These are phyloP conservation scores for Thymus mandschuricus DNA, from an alignment of 257 asterid genomes.

Conservation along the genomic window DNA sequence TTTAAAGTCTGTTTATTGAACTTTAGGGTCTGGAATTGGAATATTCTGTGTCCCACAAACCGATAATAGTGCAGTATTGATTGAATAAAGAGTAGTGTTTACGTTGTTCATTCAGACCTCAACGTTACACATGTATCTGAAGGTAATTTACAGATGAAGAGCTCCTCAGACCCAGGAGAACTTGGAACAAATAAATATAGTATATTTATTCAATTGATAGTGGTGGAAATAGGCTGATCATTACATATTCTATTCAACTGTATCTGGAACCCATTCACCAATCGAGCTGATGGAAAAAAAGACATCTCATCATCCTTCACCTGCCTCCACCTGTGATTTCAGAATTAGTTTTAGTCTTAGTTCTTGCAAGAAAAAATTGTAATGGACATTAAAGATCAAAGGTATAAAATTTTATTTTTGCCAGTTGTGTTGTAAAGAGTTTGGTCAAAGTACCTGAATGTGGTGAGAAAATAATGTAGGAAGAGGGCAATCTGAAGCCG, in stretches of 20 bases:
- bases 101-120: conserved; percentile 10
- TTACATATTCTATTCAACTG: conserved; percentile 46
- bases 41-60: background rate
- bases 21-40: background rate
- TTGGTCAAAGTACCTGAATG: conserved; percentile 50
- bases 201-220: conserved; percentile 10
- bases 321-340: conserved; percentile 72
- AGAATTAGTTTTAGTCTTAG: background rate
- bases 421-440: background rate
- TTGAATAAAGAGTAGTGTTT: conserved; percentile 10
- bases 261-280: conserved; percentile 85
- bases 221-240: conserved; percentile 4
- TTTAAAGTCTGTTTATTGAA: background rate
- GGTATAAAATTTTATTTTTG: background rate
- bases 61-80: background rate
- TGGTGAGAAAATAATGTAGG: conserved; percentile 72
- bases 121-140: conserved; percentile 27
- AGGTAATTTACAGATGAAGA: conserved; percentile 34
- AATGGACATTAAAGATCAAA: conserved; percentile 1
- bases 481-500: conserved; percentile 92
- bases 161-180: conserved; percentile 24
- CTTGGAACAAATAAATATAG: background rate
- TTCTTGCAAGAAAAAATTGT: background rate
- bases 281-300: conserved; percentile 89
- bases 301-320: conserved; percentile 81